These are phyloP conservation scores for Kodamaea plutei DNA, from an alignment of 1,139 yeast genomes.

Conservation along the genomic window DNA sequence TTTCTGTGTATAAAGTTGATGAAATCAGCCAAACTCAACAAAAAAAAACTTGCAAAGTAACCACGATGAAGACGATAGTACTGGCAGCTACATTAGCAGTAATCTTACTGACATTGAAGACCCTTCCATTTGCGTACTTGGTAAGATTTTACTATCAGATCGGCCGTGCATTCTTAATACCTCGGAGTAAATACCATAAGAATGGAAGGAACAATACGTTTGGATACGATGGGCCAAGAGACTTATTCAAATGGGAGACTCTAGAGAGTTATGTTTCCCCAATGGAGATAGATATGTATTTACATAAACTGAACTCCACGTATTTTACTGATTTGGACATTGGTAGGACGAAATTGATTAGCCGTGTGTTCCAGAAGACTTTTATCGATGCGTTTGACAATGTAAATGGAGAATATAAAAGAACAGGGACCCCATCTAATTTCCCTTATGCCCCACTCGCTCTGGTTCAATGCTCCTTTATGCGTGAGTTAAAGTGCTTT, in stretches of 20 bases:
- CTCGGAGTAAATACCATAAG: constrained; percentile 21
- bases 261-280: constrained; percentile 63
- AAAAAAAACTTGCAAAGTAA: too few species aligned
- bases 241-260: constrained; percentile 42
- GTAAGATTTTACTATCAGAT: constrained; percentile 55
- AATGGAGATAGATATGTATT: constrained; percentile 77
- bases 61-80: not conserved
- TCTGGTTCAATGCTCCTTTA: constrained; percentile 62
- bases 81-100: constrained; percentile 9
- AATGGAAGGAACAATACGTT: constrained; percentile 30
- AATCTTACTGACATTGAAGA: constrained; percentile 42
- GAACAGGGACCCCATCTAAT: constrained; percentile 17
- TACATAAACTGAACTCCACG: constrained; percentile 85
- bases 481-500: constrained; percentile 69
- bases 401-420: constrained; percentile 31
- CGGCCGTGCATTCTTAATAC: constrained; percentile 35
- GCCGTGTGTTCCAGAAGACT: constrained; percentile 49
- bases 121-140: constrained; percentile 67
- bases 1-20: not conserved
- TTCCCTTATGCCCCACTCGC: constrained; percentile 80
- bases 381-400: constrained; percentile 39
- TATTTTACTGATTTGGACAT: constrained; percentile 83
- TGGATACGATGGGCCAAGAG: constrained; percentile 24
- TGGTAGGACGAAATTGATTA: constrained; percentile 64
- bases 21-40: too few species aligned